Conservation (phyloP, 768 basidiomycete genomes). For the Leccinum arenicola region DNA sequence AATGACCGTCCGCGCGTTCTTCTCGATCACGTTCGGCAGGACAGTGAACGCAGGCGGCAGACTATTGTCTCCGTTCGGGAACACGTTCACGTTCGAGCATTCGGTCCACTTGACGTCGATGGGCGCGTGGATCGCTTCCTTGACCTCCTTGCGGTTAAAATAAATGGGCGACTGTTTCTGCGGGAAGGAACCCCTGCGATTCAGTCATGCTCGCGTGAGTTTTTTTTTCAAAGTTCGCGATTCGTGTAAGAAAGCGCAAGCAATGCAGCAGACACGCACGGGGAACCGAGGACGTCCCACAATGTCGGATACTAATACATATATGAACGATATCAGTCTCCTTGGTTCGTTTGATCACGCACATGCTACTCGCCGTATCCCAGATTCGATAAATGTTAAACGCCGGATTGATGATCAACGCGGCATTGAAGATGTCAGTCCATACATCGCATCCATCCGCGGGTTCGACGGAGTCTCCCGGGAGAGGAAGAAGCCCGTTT, state of each 20-base stretch:
- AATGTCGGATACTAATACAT: conserved; percentile 50
- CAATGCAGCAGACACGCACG: conserved; percentile 41
- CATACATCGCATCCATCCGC: conserved; percentile 64
- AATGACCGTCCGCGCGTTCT: conserved; percentile 65
- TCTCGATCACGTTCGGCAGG: conserved; percentile 73
- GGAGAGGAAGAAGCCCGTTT: conserved; percentile 61
- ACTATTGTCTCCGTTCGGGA: conserved; percentile 59
- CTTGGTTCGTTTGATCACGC: background rate
- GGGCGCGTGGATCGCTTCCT: conserved; percentile 67
- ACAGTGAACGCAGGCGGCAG: conserved; percentile 62
- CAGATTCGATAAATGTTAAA: conserved; percentile 79
- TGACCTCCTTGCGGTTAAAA: conserved; percentile 66
- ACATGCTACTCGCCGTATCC: conserved; percentile 47
- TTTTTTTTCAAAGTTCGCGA: no score
- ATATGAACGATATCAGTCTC: background rate
- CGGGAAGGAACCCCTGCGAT: conserved; percentile 51
- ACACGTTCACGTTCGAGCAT: conserved; percentile 60
- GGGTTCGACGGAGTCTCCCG: conserved; percentile 48
- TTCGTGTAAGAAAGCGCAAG: background rate
- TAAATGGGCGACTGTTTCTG: conserved; percentile 63
- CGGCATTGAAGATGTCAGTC: conserved; percentile 61
- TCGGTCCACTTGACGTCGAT: conserved; percentile 50
- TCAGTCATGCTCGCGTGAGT: background rate
- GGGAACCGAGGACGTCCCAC: conserved; percentile 84
- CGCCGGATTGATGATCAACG: conserved; percentile 64